Percentiles rank a stretch among this genome's conserved stretches.
Evolutionary conservation across 129 eudicot species (phyloP).

Genomic region (Kitagawia praeruptora): DNA sequence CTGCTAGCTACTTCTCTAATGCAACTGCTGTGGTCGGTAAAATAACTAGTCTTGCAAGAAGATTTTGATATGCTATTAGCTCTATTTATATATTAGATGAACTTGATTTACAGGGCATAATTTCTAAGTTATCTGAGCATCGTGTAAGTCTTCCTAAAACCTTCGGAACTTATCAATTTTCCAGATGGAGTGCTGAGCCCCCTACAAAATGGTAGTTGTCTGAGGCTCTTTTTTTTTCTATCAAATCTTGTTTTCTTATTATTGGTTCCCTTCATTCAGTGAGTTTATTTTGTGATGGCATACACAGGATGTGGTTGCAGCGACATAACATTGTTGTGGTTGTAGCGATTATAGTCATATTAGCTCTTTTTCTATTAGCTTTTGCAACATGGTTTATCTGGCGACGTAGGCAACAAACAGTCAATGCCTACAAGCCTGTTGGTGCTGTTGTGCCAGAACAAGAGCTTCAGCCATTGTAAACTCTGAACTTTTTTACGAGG

Average conservation of each 20-base stretch:
- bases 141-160: constrained; percentile 62
- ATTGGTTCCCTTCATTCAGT: background rate
- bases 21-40: constrained; percentile 52
- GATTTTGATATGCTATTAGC: background rate
- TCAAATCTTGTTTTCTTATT: background rate
- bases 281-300: constrained; percentile 1
- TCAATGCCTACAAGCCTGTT: constrained; percentile 64
- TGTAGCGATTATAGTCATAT: constrained; percentile 20
- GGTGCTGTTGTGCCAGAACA: constrained; percentile 64
- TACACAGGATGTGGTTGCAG: constrained; percentile 73
- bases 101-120: constrained; percentile 38
- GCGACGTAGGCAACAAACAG: constrained; percentile 52
- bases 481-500: constrained; percentile 1
- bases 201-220: constrained; percentile 46
- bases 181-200: constrained; percentile 53
- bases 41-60: background rate
- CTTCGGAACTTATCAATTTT: constrained; percentile 58
- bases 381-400: constrained; percentile 66
- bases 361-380: constrained; percentile 40
- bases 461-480: constrained; percentile 83
- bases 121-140: constrained; percentile 57
- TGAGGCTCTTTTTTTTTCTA: background rate
- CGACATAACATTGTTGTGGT: constrained; percentile 36
- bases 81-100: constrained; percentile 3
- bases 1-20: constrained; percentile 42